These are phyloP conservation scores for Pseudohalonectria lignicola DNA, from an alignment of 2,329 filamentous ascomycete species.

Conservation along the genomic window DNA sequence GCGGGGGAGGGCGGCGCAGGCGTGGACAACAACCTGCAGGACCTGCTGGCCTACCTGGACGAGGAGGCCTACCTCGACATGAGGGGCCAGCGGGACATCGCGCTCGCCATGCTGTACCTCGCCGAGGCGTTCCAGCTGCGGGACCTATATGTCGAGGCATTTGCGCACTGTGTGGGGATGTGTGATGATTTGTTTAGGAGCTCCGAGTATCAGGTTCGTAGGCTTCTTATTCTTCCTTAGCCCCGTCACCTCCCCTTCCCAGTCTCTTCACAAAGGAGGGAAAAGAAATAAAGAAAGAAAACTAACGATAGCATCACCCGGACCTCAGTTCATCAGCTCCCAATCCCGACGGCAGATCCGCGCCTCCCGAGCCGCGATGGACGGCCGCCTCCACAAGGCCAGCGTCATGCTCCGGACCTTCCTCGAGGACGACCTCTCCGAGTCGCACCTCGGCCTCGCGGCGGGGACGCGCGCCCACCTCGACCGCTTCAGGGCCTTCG, in stretches of 20 bases:
- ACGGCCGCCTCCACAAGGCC: slow-evolving; percentile 47
- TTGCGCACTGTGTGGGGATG: slow-evolving; percentile 73
- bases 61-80: slow-evolving; percentile 60
- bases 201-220: slow-evolving; percentile 49
- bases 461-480: slow-evolving; percentile 53
- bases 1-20: slow-evolving; percentile 9
- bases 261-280: no score
- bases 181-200: slow-evolving; percentile 44
- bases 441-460: slow-evolving; percentile 53
- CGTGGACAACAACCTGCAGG: slow-evolving; percentile 49
- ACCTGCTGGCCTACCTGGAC: slow-evolving; percentile 55
- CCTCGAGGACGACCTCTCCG: slow-evolving; percentile 59
- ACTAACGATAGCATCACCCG: no score
- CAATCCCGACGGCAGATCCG: slow-evolving; percentile 55
- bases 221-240: background rate
- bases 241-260: no score
- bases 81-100: slow-evolving; percentile 53
- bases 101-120: slow-evolving; percentile 55
- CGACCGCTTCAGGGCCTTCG: slow-evolving; percentile 59
- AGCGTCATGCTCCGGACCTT: slow-evolving; percentile 52
- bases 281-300: no score
- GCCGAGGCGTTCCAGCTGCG: slow-evolving; percentile 54
- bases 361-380: slow-evolving; percentile 52
- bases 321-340: slow-evolving; percentile 31
- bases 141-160: slow-evolving; percentile 62